phyloP scores from a whole-genome alignment of 768 basidiomycete species.

The Nidularia pulvinata region DNA sequence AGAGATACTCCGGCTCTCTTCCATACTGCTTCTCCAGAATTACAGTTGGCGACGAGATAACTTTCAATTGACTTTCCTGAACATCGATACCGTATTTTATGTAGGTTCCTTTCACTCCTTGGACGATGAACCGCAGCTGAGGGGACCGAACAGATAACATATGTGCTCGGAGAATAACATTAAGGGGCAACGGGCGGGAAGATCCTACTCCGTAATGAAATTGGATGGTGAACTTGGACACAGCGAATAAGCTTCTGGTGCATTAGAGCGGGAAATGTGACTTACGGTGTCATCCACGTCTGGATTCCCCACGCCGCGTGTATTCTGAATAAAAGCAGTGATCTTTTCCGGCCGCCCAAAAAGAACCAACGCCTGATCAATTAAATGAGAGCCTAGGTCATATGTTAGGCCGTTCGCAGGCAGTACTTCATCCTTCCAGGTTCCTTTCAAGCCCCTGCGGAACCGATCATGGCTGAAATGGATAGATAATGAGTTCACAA shows the following conservation, averaged over 20 bases:
- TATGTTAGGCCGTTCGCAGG: slow-evolving; percentile 69
- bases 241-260: not conserved
- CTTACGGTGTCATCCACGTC: slow-evolving; percentile 69
- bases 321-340: slow-evolving; percentile 70
- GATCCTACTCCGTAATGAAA: slow-evolving; percentile 46
- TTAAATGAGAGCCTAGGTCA: slow-evolving; percentile 80
- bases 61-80: slow-evolving; percentile 78
- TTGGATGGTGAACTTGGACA: slow-evolving; percentile 47
- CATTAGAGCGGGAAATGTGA: slow-evolving; percentile 1
- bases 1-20: slow-evolving; percentile 59
- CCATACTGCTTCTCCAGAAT: slow-evolving; percentile 53
- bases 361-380: slow-evolving; percentile 75
- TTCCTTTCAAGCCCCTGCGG: slow-evolving; percentile 59
- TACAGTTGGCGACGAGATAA: slow-evolving; percentile 40
- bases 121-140: slow-evolving; percentile 73
- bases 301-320: slow-evolving; percentile 61
- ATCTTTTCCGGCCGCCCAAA: slow-evolving; percentile 75
- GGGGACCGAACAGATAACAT: slow-evolving; percentile 64
- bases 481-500: not conserved
- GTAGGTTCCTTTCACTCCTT: slow-evolving; percentile 72
- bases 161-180: slow-evolving; percentile 66
- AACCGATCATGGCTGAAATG: slow-evolving; percentile 70
- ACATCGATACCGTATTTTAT: slow-evolving; percentile 77
- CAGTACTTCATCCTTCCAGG: slow-evolving; percentile 77
- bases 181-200: slow-evolving; percentile 50